These are phyloP conservation scores for Hyaloscypha variabilis DNA, from an alignment of 495 filamentous ascomycete species.

Conservation along the genomic window DNA sequence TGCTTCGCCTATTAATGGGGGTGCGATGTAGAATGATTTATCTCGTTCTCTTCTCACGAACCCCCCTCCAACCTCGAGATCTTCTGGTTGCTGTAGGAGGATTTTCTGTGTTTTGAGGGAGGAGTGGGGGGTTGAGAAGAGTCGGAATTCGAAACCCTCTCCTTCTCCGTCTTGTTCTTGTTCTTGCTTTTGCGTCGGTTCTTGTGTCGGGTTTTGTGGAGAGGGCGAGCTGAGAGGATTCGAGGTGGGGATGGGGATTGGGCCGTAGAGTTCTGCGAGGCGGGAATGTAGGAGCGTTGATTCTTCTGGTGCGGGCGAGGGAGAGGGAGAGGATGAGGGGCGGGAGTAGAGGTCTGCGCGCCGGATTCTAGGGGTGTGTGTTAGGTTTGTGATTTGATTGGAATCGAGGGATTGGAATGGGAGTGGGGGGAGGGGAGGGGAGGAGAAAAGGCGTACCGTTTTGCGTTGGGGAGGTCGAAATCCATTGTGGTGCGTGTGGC, in stretches of 20 bases:
- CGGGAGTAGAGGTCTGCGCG: background rate
- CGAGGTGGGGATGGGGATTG: background rate
- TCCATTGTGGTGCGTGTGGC: too few relatives aligned
- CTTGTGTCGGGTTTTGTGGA: background rate
- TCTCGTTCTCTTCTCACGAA: background rate
- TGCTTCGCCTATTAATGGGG: background rate
- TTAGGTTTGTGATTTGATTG: background rate
- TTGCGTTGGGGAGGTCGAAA: slow-evolving; percentile 2
- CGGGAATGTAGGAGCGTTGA: background rate
- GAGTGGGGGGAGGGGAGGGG: background rate
- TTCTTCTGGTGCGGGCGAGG: background rate
- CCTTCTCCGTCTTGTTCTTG: background rate
- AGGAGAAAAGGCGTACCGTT: background rate
- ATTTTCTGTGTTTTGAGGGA: background rate
- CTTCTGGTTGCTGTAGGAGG: background rate
- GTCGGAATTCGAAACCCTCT: slow-evolving; percentile 6
- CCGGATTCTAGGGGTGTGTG: background rate
- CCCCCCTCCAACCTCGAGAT: background rate
- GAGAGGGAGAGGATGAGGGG: background rate
- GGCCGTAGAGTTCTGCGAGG: background rate
- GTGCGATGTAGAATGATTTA: background rate
- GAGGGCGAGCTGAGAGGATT: background rate
- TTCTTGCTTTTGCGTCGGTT: background rate
- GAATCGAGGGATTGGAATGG: background rate
- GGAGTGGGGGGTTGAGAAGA: background rate